Base-by-base conservation (phyloP, 805 yeast species). In the Wickerhamiella dianesei region DNA sequence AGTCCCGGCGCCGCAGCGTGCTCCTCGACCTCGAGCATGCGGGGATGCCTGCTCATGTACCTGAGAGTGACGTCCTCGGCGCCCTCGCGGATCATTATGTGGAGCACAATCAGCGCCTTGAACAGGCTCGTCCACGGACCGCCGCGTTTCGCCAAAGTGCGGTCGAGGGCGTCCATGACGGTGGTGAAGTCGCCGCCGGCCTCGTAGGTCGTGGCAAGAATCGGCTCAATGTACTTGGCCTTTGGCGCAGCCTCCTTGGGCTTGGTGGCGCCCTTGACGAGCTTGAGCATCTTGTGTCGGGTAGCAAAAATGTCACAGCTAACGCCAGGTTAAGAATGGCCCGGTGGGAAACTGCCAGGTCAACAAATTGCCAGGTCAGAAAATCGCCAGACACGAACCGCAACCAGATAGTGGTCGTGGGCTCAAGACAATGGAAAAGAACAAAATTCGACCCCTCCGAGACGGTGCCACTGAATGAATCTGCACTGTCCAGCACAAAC, bases 171-270 rank as follows among this genome's bases (percentile, higher is more conserved):
- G 44, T 72, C 69, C 77, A 88, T 78, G 35, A 88, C 80, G 18
- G 79, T 75, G 49, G 70, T 69, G 57, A 89, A 79, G 53, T 83
- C 74, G 17, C 74, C 78, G 51, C 79, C 73, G 50, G 67, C 72
- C 44, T 71, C 69, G 44, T 73, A 71, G 1, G 87, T 81, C 22
- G 82, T 71, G 71, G 78, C 72, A 29, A 92, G 70, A 45, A 92
- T 85, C 1, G 97, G 97, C 66, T 89, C 97, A 45, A 92, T 78
- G 61, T 92, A 92, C 63, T 92, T 92, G 36, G 94, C 82, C 65
- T 92, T 92, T 4, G 98, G 98, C n/a, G 97, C 95, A 9, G 97
- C 97, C 67, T 85, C 75, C 77, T 68, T 56, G 22, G 59, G 60
- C 54, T 57, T 57, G 29, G 59, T 56, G 16, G 60, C 60, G 21